Evolutionary conservation across 768 basidiomycete species (phyloP).

Genomic region (Collybiopsis luxurians): DNA sequence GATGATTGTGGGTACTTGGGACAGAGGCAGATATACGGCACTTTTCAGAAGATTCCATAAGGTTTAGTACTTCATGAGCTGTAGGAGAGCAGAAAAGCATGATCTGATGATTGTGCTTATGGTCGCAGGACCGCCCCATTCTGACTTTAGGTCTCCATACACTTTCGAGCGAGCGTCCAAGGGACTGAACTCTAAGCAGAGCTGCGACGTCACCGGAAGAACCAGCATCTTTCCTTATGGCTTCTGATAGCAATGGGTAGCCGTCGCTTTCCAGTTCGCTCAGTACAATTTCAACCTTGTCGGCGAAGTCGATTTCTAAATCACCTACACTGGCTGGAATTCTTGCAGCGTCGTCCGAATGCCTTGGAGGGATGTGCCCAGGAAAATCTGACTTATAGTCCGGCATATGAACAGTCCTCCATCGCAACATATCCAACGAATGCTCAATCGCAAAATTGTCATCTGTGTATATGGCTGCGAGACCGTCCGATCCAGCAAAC

Average conservation of each 20-base stretch:
- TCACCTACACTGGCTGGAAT: not conserved
- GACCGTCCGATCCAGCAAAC: not conserved
- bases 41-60: not conserved
- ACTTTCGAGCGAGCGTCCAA: slow-evolving; percentile 13
- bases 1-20: not conserved
- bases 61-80: not conserved
- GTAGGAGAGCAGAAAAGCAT: slow-evolving; percentile 8
- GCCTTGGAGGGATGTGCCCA: not conserved
- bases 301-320: not conserved
- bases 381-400: slow-evolving; percentile 3
- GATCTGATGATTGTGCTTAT: slow-evolving; percentile 7
- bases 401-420: slow-evolving; percentile 5
- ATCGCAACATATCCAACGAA: not conserved
- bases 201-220: slow-evolving; percentile 12
- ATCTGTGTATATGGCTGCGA: not conserved
- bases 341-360: not conserved
- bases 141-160: slow-evolving; percentile 16
- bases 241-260: slow-evolving; percentile 8
- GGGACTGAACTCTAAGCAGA: slow-evolving; percentile 9
- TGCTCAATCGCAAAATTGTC: not conserved
- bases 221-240: slow-evolving; percentile 1
- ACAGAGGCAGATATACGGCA: not conserved
- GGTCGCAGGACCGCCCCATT: slow-evolving; percentile 13
- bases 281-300: slow-evolving; percentile 7
- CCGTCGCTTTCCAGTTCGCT: slow-evolving; percentile 6